phyloP scores from a whole-genome alignment of 192 early-diverging fungal genomes.

The Allomyces macrogynus region DNA sequence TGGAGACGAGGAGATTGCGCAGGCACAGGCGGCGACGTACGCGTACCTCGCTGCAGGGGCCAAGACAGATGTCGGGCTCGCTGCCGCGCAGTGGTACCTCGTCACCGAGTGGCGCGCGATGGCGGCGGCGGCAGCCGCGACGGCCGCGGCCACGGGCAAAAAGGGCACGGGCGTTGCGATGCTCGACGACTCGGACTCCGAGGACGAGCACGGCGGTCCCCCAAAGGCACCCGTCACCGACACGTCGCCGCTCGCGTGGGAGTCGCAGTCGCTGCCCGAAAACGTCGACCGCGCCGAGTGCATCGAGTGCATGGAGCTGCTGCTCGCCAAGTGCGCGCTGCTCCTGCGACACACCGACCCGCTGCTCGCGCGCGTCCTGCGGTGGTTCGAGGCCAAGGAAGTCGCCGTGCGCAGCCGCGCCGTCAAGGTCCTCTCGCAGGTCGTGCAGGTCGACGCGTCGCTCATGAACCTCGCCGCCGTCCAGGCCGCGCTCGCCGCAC shows the following conservation, averaged over 20 bases:
- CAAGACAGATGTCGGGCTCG: not conserved
- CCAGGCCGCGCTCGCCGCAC: not conserved
- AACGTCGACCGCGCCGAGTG: not conserved
- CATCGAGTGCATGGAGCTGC: not conserved
- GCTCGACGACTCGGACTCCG: not conserved
- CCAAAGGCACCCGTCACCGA: not conserved
- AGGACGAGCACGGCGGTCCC: not conserved
- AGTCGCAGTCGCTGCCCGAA: not conserved
- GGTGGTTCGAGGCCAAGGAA: conserved; percentile 1
- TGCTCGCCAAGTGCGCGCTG: not conserved
- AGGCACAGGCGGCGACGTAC: not conserved
- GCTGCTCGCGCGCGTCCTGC: not conserved
- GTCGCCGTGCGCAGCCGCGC: not conserved
- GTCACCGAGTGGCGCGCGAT: not conserved
- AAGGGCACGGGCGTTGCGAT: not conserved
- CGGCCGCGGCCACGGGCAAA: not conserved
- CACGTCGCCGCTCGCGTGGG: too few relatives aligned
- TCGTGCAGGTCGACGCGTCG: not conserved
- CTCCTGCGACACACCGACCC: not conserved
- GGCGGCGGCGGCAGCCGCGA: not conserved
- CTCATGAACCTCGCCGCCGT: not conserved
- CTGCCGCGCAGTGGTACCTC: not conserved
- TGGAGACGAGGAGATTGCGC: not conserved
- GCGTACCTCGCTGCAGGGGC: not conserved
- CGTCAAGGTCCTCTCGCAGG: not conserved